Evolutionary conservation across 208 protist genomes (phyloP).

Genomic region (Angomonas deanei): DNA sequence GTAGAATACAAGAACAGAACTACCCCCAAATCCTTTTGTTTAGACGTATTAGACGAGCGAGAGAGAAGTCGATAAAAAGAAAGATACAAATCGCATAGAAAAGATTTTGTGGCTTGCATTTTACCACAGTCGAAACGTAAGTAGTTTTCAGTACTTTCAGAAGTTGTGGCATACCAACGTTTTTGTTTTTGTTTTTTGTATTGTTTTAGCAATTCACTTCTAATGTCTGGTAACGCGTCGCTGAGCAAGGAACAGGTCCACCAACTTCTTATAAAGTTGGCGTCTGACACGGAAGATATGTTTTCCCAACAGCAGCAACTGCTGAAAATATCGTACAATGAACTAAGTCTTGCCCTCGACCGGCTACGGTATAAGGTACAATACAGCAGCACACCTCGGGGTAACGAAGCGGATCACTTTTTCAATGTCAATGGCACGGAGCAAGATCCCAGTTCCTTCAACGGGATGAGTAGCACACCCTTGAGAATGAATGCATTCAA

Average conservation of each 20-base stretch:
- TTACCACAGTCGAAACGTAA: too few relatives aligned
- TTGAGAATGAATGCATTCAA: background rate
- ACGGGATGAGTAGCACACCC: background rate
- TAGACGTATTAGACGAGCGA: background rate
- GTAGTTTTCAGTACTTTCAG: too few relatives aligned
- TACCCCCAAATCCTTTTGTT: conserved; percentile 1
- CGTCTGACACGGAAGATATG: conserved; percentile 45
- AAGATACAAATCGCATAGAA: background rate
- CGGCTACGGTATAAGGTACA: conserved; percentile 35
- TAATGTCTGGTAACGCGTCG: too few relatives aligned
- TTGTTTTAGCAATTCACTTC: background rate
- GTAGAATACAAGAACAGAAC: too few relatives aligned
- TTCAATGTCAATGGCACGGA: too few relatives aligned
- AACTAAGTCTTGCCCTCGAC: conserved; percentile 42
- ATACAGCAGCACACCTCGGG: conserved; percentile 13
- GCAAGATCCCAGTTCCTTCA: too few relatives aligned
- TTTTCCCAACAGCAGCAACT: conserved; percentile 52
- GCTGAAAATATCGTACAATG: conserved; percentile 39
- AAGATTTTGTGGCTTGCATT: too few relatives aligned
- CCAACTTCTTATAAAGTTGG: conserved; percentile 23
- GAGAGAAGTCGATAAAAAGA: background rate
- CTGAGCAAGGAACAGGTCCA: conserved; percentile 29
- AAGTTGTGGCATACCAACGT: too few relatives aligned
- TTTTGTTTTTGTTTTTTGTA: too few relatives aligned
- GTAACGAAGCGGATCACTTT: conserved; percentile 4